Evolutionary conservation across 1,284 basidiomycete genomes (phyloP).

Genomic region (Cutaneotrichosporon sp.): DNA sequence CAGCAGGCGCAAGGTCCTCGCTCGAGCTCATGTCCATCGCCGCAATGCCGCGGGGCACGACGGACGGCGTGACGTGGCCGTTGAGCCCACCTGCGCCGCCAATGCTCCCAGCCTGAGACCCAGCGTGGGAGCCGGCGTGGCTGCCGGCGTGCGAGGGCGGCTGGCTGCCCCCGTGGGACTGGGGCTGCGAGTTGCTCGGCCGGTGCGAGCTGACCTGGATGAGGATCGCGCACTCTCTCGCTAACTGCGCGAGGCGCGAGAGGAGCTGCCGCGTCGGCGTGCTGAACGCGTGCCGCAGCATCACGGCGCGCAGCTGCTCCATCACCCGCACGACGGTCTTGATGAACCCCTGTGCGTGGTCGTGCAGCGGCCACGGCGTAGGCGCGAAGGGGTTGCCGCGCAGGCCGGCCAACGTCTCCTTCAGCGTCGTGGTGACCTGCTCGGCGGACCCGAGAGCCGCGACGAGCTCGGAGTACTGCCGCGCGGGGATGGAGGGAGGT

Average conservation of each 20-base stretch:
- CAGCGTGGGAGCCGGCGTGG: not conserved
- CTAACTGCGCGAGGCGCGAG: constrained; percentile 53
- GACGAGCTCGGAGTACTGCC: constrained; percentile 45
- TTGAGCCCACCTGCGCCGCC: not conserved
- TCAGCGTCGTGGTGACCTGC: constrained; percentile 40
- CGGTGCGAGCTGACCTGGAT: constrained; percentile 51
- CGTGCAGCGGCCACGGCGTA: constrained; percentile 36
- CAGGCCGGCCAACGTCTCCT: constrained; percentile 45
- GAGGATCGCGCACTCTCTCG: constrained; percentile 56
- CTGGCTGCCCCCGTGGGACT: not conserved
- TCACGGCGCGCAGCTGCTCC: constrained; percentile 52
- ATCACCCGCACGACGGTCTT: constrained; percentile 56
- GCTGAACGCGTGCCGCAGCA: constrained; percentile 47
- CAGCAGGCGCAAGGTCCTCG: not conserved
- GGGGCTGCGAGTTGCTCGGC: constrained; percentile 21
- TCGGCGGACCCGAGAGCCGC: constrained; percentile 45
- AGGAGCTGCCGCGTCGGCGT: constrained; percentile 44
- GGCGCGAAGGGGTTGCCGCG: constrained; percentile 41
- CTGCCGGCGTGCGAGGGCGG: not conserved
- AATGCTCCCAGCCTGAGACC: not conserved
- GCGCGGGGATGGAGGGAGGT: constrained; percentile 38
- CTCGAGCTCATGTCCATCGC: not conserved
- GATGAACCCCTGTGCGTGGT: constrained; percentile 47
- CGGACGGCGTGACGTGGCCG: not conserved
- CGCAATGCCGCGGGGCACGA: not conserved